Conservation (phyloP, 2,329 filamentous ascomycete species). For the Beauveria bassiana region DNA sequence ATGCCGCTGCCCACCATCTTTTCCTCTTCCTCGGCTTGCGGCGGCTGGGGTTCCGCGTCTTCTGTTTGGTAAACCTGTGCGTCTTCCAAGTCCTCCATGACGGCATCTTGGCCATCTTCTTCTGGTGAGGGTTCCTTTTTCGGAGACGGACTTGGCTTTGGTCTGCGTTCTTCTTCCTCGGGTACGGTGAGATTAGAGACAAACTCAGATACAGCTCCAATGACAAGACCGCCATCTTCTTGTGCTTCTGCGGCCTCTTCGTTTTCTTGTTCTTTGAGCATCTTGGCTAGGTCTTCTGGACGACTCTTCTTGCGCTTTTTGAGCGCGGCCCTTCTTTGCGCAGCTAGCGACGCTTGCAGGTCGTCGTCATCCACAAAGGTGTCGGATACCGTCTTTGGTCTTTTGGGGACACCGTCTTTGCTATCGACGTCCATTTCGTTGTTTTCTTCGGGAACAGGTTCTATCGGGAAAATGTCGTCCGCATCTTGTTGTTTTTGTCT, state of each 20-base stretch:
- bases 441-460: constrained; percentile 30
- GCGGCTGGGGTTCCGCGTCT: constrained; percentile 10
- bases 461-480: constrained; percentile 48
- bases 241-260: constrained; percentile 37
- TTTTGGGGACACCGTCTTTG: constrained; percentile 43
- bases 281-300: constrained; percentile 79
- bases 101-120: constrained; percentile 29
- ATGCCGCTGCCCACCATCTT: constrained; percentile 70
- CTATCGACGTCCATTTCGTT: constrained; percentile 70
- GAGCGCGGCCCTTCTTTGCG: constrained; percentile 73
- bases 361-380: constrained; percentile 87
- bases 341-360: constrained; percentile 74
- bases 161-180: constrained; percentile 47
- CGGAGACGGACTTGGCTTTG: constrained; percentile 29
- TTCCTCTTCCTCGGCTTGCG: constrained; percentile 64
- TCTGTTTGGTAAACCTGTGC: constrained; percentile 34
- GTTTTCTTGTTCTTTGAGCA: constrained; percentile 60
- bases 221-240: constrained; percentile 60
- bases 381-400: constrained; percentile 56
- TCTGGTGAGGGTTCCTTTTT: constrained; percentile 28
- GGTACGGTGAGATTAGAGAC: constrained; percentile 75
- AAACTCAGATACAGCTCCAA: constrained; percentile 94
- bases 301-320: constrained; percentile 87
- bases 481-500: constrained; percentile 61
- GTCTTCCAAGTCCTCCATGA: constrained; percentile 32